These are phyloP conservation scores for Gentiana straminea DNA, from an alignment of 257 asterid genomes.

Conservation along the genomic window DNA sequence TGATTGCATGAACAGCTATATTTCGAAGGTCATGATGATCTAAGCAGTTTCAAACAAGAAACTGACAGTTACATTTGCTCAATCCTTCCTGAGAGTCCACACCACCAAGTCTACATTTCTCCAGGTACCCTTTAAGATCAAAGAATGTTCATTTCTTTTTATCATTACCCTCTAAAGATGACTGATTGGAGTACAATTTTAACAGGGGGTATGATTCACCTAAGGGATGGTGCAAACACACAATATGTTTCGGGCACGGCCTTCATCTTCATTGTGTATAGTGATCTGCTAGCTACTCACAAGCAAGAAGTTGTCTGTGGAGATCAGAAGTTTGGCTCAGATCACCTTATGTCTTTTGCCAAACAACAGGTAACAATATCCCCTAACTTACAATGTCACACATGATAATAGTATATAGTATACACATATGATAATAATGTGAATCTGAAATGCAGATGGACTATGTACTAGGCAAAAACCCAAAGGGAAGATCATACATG, in stretches of 20 bases:
- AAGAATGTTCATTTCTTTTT: constrained; percentile 7
- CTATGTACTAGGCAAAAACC: constrained; percentile 62
- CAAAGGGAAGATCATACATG: constrained; percentile 59
- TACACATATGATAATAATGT: too few species aligned
- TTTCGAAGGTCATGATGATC: constrained; percentile 43
- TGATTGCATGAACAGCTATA: constrained; percentile 24
- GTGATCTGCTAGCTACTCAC: constrained; percentile 36
- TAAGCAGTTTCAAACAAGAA: too few species aligned
- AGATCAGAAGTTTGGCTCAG: too few species aligned
- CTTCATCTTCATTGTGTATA: constrained; percentile 45
- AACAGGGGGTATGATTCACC: constrained; percentile 57
- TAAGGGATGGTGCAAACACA: constrained; percentile 78
- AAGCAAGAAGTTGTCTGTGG: constrained; percentile 41
- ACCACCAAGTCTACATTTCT: too few species aligned
- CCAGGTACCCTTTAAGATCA: too few species aligned
- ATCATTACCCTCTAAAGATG: background rate
- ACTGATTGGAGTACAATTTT: background rate
- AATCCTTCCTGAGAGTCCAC: too few species aligned
- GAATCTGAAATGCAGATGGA: constrained; percentile 59
- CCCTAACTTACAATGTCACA: too few species aligned
- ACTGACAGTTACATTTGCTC: too few species aligned
- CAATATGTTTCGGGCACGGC: constrained; percentile 69
- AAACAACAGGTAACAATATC: too few species aligned
- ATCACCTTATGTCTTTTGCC: too few species aligned
- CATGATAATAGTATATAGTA: too few species aligned